Evolutionary conservation across 1,284 basidiomycete species (phyloP), one percentile per base, ranked within the genome.

Genomic region (Puccinia novopanici): DNA sequence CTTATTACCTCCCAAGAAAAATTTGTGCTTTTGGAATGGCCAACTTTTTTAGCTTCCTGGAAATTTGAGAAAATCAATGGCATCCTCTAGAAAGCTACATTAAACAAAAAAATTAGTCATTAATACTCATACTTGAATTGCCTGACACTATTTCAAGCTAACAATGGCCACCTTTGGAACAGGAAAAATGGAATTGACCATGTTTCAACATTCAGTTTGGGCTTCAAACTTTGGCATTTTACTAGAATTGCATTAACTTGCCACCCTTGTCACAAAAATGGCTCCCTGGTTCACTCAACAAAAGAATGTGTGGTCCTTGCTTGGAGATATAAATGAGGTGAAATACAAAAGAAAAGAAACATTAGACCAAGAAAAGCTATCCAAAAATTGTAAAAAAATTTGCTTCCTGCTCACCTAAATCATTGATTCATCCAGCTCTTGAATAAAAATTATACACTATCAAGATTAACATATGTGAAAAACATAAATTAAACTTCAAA

Each of bases 281-380:
- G 42, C 74, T 27, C 74, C 74, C 9, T 9, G 57, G 9, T 75
- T 75, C 22, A 75, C 2, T 27, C 55, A 75, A 24, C 24, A 65
- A n/a, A 75, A 75, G 27, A 75, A 75, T 40, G 17, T 75, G n/a
- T 10, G 74, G 65, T 75, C 74, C n/a, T 52, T 75, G n/a, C 45
- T 75, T 65, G 74, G 74, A 13, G 45, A 75, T 10, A 34, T 75
- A 6, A 52, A 15, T 50, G 74, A 75, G 37, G 74, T 45, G 8
- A 45, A 75, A 75, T 13, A 57, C 10, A 4, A 42, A 61, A 17
- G 19, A n/a, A 45, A 63, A 19, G 12, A 12, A 52, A 48, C 8
- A 3, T 22, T 4, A 27, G 45, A 65, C 52, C 8, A 34, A 76
- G 2, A 13, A 65, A 15, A 19, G 17, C n/a, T 65, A 2, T 45